Percentiles rank a stretch among this genome's conserved stretches.
Conservation (phyloP, 345 rosid genomes). For the Ceriops zippeliana region DNA sequence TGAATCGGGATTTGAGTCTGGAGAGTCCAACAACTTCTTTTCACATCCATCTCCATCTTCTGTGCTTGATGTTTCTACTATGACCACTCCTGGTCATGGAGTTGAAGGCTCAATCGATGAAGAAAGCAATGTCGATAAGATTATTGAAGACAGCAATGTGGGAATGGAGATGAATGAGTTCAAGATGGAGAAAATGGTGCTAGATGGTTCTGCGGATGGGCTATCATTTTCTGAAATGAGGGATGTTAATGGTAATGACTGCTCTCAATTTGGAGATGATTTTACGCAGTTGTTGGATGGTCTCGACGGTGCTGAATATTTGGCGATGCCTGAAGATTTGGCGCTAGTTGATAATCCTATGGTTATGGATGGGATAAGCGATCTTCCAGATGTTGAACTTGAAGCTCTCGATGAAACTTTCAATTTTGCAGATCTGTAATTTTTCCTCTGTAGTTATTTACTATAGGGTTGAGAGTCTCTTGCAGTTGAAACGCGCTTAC, state of each 20-base stretch:
- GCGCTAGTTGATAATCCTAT: background rate
- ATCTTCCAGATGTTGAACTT: conserved; percentile 26
- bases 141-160: conserved; percentile 5
- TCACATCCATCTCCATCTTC: conserved; percentile 42
- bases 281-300: conserved; percentile 7
- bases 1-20: background rate
- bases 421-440: conserved; percentile 10
- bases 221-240: conserved; percentile 15
- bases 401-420: conserved; percentile 36
- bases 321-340: background rate
- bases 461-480: background rate
- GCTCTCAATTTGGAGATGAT: background rate
- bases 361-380: conserved; percentile 7
- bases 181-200: background rate
- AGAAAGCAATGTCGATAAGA: conserved; percentile 1
- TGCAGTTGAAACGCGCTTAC: too few relatives aligned
- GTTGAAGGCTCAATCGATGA: background rate
- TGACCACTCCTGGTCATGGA: conserved; percentile 8
- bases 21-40: conserved; percentile 8
- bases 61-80: conserved; percentile 37
- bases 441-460: conserved; percentile 1
- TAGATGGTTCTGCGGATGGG: conserved; percentile 7
- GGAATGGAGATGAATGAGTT: background rate
- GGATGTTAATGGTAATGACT: conserved; percentile 11
- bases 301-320: conserved; percentile 1